phyloP scores from a whole-genome alignment of 345 rosid genomes.

The Crucihimalaya himalaica region DNA sequence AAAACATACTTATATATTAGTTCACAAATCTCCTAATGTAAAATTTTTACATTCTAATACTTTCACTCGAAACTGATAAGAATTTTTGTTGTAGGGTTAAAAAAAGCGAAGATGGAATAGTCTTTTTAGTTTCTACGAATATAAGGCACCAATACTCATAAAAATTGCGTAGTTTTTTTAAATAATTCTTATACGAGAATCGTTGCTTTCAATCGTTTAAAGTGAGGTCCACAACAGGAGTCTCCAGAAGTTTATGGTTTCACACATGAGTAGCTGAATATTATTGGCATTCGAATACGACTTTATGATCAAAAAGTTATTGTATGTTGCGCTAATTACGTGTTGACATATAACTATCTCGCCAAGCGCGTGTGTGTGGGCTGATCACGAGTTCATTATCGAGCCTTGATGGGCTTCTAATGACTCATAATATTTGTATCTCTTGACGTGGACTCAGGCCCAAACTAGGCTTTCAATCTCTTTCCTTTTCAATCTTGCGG shows the following conservation, averaged over 20 bases:
- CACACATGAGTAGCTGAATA: conserved; percentile 26
- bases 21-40: too few species aligned
- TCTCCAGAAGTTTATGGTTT: not conserved
- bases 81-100: not conserved
- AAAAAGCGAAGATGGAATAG: not conserved
- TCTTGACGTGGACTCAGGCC: conserved; percentile 1
- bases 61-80: not conserved
- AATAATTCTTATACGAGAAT: not conserved
- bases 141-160: not conserved
- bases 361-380: conserved; percentile 1
- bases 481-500: not conserved
- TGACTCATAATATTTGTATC: not conserved
- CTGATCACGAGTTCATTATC: not conserved
- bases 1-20: too few species aligned
- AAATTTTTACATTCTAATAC: too few species aligned
- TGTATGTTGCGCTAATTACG: conserved; percentile 14
- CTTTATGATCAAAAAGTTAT: not conserved
- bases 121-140: not conserved
- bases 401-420: conserved; percentile 13
- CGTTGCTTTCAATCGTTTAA: conserved; percentile 19
- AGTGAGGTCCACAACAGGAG: conserved; percentile 14
- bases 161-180: not conserved
- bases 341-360: conserved; percentile 12
- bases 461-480: not conserved
- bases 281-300: not conserved